Evolutionary conservation across 257 asterid species (phyloP), one percentile per base, ranked within the genome.

Genomic region (Solanum piurae): DNA sequence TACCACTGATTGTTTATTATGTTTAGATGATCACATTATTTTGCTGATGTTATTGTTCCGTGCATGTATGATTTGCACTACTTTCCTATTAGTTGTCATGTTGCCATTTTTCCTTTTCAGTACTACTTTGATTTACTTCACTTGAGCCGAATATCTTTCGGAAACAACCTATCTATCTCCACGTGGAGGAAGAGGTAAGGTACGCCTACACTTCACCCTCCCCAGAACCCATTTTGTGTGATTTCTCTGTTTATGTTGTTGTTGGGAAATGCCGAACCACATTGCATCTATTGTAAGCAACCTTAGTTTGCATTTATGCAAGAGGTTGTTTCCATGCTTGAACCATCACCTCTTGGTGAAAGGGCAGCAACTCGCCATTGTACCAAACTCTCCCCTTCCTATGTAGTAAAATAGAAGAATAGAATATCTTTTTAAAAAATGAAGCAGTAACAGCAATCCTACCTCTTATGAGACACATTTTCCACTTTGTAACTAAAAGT

Each of bases 171-270:
- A 0, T 58, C 0, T 58, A 58, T 0, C 68, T 58, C 68, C 27
- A 58, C 12, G 2, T 29, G 29, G 1, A 7, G 68, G 27, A 0
- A 58, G 2, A 58, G 12, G 27, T 58, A 58, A 0, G 25, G 68
- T 58, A 0, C 1, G 27, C 0, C 0, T 58, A 58, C 68, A 21
- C 27, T 58, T 1, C 21, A 20, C 2, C 27, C 5, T 20, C 1
- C 12, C 8, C 16, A 62, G 0, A n/a, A 0, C 0, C 71, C 18
- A 64, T 1, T 64, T 64, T 64, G 4, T 64, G 71, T 1, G 71
- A 64, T 64, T 64, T 64, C 71, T n/a, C 4, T n/a, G 4, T 1
- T 0, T 64, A 5, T 64, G 71, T n/a, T 64, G 29, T 60, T n/a
- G 8, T 64, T 64, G 23, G 84, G 37, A 25, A 42, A 79, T 29